A percentile compares a stretch with the other conserved stretches of the same genome.
Evolutionary conservation across 345 rosid genomes (phyloP).

Genomic region (Odontarrhena argentea): DNA sequence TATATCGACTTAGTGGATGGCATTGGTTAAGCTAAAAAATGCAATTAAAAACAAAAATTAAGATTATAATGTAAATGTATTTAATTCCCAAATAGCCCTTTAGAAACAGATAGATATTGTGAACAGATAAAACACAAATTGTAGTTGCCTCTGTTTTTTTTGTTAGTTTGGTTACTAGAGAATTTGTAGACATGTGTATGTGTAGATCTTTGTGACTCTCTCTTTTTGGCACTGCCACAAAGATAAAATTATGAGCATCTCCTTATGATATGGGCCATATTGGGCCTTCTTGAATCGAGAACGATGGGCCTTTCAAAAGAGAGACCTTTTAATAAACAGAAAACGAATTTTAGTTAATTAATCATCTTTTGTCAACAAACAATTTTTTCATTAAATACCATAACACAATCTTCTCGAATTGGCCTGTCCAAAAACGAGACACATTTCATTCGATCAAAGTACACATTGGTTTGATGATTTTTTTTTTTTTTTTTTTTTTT

Average conservation of each 20-base stretch:
- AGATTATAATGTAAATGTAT: background rate
- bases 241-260: background rate
- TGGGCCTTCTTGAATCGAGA: background rate
- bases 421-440: background rate
- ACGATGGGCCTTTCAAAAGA: background rate
- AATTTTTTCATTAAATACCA: background rate
- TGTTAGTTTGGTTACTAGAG: too few relatives aligned
- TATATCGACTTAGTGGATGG: background rate
- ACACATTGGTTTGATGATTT: background rate
- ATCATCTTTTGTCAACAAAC: background rate
- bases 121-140: too few relatives aligned
- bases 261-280: background rate
- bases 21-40: background rate
- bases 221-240: background rate
- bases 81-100: background rate
- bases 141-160: too few relatives aligned
- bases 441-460: background rate
- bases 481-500: too few relatives aligned
- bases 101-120: background rate
- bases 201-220: too few relatives aligned
- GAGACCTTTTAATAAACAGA: background rate
- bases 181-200: too few relatives aligned
- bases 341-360: background rate
- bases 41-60: background rate
- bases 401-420: slow-evolving; percentile 1